Percentiles rank a stretch among this genome's conserved stretches.
Conservation (phyloP, 768 basidiomycete species). For the Termitomyces sp. region DNA sequence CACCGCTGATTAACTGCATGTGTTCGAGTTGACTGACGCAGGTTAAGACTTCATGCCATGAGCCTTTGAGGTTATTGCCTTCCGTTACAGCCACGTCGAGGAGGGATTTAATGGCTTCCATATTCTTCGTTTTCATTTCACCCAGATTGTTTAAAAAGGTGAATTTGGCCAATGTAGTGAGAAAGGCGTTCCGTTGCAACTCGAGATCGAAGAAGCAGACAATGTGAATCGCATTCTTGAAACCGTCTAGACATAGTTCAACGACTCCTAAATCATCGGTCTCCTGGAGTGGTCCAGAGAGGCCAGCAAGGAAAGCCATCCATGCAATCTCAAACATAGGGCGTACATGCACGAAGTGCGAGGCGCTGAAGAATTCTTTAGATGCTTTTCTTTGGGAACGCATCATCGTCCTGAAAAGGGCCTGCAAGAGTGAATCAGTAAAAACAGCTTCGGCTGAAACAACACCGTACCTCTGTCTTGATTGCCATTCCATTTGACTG, state of each 20-base stretch:
- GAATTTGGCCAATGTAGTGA: constrained; percentile 93
- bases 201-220: constrained; percentile 97
- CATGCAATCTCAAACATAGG: constrained; percentile 99
- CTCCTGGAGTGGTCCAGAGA: constrained; percentile 92
- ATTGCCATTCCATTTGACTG: constrained; percentile 95
- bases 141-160: constrained; percentile 97
- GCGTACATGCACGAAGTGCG: constrained; percentile 91
- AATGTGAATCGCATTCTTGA: constrained; percentile 94
- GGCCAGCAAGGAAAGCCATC: constrained; percentile 95
- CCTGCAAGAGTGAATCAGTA: constrained; percentile 36
- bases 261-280: constrained; percentile 93
- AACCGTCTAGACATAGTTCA: constrained; percentile 89
- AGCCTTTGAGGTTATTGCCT: constrained; percentile 92
- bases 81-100: constrained; percentile 95
- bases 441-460: neutral
- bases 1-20: constrained; percentile 95
- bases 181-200: constrained; percentile 96
- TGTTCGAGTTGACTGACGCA: constrained; percentile 98
- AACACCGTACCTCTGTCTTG: constrained; percentile 78
- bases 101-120: constrained; percentile 96
- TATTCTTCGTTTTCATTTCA: constrained; percentile 99
- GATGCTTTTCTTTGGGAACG: constrained; percentile 84
- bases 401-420: constrained; percentile 89
- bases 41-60: constrained; percentile 93
- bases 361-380: constrained; percentile 91